Percentiles rank a stretch among this genome's conserved stretches.
These are phyloP conservation scores for Komagataella mondaviorum DNA, from an alignment of 805 yeast genomes.

Conservation along the genomic window DNA sequence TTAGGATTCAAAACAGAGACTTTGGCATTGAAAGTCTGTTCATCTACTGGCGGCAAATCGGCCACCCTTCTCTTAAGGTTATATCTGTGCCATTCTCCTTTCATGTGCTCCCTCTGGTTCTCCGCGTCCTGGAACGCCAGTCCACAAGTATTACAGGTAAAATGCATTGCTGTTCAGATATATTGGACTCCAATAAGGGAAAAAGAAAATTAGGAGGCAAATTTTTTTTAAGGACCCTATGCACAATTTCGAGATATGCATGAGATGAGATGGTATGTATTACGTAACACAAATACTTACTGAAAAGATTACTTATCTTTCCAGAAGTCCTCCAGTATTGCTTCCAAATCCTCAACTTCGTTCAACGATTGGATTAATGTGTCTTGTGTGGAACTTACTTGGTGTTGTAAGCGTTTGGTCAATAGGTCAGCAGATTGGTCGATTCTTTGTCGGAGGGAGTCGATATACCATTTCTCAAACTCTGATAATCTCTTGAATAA, in stretches of 20 bases:
- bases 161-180: constrained; percentile 3
- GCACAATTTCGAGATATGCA: neutral
- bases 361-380: neutral
- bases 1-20: constrained; percentile 10
- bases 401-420: neutral
- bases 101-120: constrained; percentile 86
- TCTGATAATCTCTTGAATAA: constrained; percentile 1
- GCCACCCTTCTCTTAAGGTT: constrained; percentile 92
- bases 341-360: neutral
- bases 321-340: neutral
- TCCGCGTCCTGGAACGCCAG: constrained; percentile 73
- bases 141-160: constrained; percentile 82
- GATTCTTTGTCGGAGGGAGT: constrained; percentile 2
- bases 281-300: neutral
- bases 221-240: neutral
- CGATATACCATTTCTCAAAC: constrained; percentile 6
- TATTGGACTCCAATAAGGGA: neutral
- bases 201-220: neutral
- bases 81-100: constrained; percentile 96
- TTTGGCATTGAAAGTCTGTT: constrained; percentile 14
- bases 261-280: neutral
- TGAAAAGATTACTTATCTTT: neutral
- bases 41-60: constrained; percentile 49
- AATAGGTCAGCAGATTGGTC: constrained; percentile 1
- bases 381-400: neutral